phyloP scores from a whole-genome alignment of 495 filamentous ascomycete species.

The Hypoxylon subgilvum region DNA sequence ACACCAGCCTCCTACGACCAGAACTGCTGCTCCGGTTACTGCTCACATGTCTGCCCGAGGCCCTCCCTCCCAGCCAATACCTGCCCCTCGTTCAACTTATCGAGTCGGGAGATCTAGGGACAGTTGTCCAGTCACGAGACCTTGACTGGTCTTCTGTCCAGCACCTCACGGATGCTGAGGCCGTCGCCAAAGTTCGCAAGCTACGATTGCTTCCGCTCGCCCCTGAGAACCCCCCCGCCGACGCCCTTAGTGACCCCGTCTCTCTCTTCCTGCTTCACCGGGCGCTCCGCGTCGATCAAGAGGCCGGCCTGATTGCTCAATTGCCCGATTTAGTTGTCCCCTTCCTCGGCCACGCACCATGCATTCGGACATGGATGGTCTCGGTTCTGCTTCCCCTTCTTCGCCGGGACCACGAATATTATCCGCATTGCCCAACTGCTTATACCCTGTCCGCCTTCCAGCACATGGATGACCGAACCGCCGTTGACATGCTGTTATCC shows the following conservation, averaged over 20 bases:
- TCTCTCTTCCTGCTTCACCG: constrained; percentile 77
- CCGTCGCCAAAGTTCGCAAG: constrained; percentile 71
- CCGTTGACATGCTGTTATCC: constrained; percentile 71
- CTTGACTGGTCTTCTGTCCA: constrained; percentile 67
- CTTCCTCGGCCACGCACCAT: constrained; percentile 71
- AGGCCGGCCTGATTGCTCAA: constrained; percentile 76
- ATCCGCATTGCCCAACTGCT: constrained; percentile 62
- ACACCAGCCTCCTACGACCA: constrained; percentile 62
- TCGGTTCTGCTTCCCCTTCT: constrained; percentile 79
- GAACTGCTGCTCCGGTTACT: constrained; percentile 79
- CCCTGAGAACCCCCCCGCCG: constrained; percentile 52
- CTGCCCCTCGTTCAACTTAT: constrained; percentile 64
- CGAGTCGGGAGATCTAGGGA: constrained; percentile 47
- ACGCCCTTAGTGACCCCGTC: constrained; percentile 61
- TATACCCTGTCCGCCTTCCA: constrained; percentile 68
- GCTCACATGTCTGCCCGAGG: constrained; percentile 85
- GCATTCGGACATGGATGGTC: constrained; percentile 75
- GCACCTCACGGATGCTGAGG: constrained; percentile 67
- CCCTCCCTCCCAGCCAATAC: constrained; percentile 68
- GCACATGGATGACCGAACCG: constrained; percentile 64
- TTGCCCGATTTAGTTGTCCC: constrained; percentile 74
- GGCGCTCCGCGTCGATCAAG: constrained; percentile 74
- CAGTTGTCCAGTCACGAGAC: constrained; percentile 36
- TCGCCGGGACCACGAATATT: constrained; percentile 83
- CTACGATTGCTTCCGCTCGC: constrained; percentile 70